Percentiles rank a stretch among this genome's conserved stretches.
These are phyloP conservation scores for Scortechinia acanthostroma DNA, from an alignment of 2,329 filamentous ascomycete genomes.

Conservation along the genomic window DNA sequence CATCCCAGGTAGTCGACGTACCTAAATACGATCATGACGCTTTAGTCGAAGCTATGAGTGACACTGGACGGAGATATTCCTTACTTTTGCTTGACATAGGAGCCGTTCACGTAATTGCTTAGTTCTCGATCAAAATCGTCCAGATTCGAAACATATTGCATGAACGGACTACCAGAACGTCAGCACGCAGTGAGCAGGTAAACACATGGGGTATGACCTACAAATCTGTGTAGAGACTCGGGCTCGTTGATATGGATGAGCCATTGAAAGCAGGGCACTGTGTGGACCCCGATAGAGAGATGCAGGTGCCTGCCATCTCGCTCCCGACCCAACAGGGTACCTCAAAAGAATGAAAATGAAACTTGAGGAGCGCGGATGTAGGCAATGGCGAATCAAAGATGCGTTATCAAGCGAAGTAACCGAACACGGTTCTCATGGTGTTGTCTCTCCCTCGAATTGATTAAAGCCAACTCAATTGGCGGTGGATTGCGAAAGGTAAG, in stretches of 20 bases:
- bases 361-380: too few species aligned
- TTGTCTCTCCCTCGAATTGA: too few species aligned
- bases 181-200: conserved; percentile 9
- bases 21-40: conserved; percentile 40
- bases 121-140: conserved; percentile 73
- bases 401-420: too few species aligned
- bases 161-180: conserved; percentile 62
- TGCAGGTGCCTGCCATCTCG: conserved; percentile 17
- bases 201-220: too few species aligned
- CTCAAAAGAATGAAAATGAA: too few species aligned
- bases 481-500: too few species aligned
- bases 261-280: conserved; percentile 24
- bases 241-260: conserved; percentile 24
- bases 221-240: conserved; percentile 13
- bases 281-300: conserved; percentile 23
- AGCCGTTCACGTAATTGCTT: conserved; percentile 63
- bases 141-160: conserved; percentile 71
- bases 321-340: too few species aligned
- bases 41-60: conserved; percentile 4
- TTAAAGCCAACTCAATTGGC: too few species aligned
- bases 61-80: conserved; percentile 17
- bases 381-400: too few species aligned
- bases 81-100: conserved; percentile 75
- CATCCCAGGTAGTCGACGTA: conserved; percentile 80
- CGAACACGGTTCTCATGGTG: too few species aligned